A percentile compares a stretch with the other conserved stretches of the same genome.
Evolutionary conservation across 345 rosid genomes (phyloP).

Genomic region (Anastatica hierochuntica): DNA sequence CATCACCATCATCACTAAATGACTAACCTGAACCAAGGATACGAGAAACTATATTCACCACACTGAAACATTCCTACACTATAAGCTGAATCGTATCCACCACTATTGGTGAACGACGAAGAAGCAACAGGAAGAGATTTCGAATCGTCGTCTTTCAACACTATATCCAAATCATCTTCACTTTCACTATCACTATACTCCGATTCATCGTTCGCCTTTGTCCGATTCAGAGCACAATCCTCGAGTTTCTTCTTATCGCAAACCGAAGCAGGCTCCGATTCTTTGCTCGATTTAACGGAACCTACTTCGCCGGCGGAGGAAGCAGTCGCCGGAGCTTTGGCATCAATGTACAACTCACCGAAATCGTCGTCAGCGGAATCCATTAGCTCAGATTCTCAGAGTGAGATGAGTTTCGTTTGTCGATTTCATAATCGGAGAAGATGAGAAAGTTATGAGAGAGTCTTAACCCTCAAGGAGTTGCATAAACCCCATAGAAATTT

Average conservation of each 20-base stretch:
- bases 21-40: conserved; percentile 61
- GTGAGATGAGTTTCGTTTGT: too few relatives aligned
- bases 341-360: conserved; percentile 51
- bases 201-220: conserved; percentile 9
- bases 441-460: neutral
- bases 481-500: neutral
- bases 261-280: conserved; percentile 9
- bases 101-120: neutral
- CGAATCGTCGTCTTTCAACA: conserved; percentile 51
- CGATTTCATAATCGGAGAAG: too few relatives aligned
- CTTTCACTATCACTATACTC: conserved; percentile 48
- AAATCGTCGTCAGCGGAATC: conserved; percentile 49
- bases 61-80: conserved; percentile 18
- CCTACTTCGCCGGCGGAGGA: conserved; percentile 10
- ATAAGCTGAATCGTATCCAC: conserved; percentile 14
- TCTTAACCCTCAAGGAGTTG: neutral
- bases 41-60: conserved; percentile 36
- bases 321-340: conserved; percentile 29
- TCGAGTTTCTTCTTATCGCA: neutral
- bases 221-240: conserved; percentile 4
- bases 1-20: neutral
- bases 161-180: conserved; percentile 60
- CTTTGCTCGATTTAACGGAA: conserved; percentile 10
- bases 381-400: conserved; percentile 15
- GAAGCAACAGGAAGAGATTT: conserved; percentile 3